Percentiles rank a stretch among this genome's conserved stretches.
These are phyloP conservation scores for Biscogniauxia sp. DNA, from an alignment of 2,329 filamentous ascomycete species.

Conservation along the genomic window DNA sequence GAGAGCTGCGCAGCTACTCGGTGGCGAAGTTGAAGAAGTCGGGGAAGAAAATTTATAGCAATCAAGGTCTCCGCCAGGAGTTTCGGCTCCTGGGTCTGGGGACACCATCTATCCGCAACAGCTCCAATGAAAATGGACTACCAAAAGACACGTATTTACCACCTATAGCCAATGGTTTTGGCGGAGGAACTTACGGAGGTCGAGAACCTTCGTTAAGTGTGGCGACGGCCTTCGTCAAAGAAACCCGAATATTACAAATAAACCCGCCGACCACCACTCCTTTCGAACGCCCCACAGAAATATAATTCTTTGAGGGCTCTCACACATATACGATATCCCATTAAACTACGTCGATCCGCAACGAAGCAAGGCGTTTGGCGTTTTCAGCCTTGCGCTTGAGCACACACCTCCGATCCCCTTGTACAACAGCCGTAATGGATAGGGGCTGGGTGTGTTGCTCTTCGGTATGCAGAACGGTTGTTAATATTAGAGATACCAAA, in stretches of 20 bases:
- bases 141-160: constrained; percentile 10
- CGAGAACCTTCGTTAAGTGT: constrained; percentile 2
- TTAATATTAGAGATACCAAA: constrained; percentile 29
- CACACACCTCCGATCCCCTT: constrained; percentile 16
- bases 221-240: constrained; percentile 5
- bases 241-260: constrained; percentile 4
- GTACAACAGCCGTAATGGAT: constrained; percentile 29
- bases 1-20: constrained; percentile 64
- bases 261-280: background rate
- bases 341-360: constrained; percentile 12
- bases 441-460: constrained; percentile 6
- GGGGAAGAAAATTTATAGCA: constrained; percentile 48
- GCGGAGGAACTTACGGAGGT: constrained; percentile 4
- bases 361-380: constrained; percentile 20
- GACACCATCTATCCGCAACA: constrained; percentile 47
- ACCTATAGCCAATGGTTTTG: constrained; percentile 11
- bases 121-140: constrained; percentile 32
- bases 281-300: background rate
- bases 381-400: constrained; percentile 13
- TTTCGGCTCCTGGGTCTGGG: constrained; percentile 44
- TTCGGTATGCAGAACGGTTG: constrained; percentile 15
- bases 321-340: constrained; percentile 1
- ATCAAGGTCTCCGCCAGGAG: constrained; percentile 52
- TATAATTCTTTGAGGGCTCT: background rate
- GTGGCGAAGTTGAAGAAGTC: constrained; percentile 35